A percentile compares a stretch with the other conserved stretches of the same genome.
These are phyloP conservation scores for Novymonas esmeraldas DNA, from an alignment of 208 protist genomes.

Conservation along the genomic window DNA sequence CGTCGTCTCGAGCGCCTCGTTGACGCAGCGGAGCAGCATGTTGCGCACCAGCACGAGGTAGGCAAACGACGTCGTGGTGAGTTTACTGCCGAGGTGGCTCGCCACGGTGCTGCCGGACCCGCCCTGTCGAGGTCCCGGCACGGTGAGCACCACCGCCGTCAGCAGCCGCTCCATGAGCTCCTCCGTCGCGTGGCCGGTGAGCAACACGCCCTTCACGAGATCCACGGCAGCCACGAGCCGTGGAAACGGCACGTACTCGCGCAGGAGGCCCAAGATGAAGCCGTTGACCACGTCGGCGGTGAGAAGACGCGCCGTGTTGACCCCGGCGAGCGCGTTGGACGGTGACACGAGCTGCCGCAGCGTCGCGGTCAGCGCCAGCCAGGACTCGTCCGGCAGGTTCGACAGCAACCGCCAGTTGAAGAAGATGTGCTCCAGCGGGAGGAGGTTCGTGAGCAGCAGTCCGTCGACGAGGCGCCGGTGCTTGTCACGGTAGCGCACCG, in stretches of 20 bases:
- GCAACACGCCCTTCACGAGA: slow-evolving; percentile 36
- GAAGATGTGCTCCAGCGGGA: slow-evolving; percentile 53
- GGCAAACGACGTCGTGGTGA: slow-evolving; percentile 25
- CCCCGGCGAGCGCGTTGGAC: slow-evolving; percentile 35
- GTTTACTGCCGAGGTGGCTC: slow-evolving; percentile 47
- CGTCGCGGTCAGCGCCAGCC: slow-evolving; percentile 20
- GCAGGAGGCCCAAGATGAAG: slow-evolving; percentile 64
- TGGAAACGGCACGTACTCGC: slow-evolving; percentile 45
- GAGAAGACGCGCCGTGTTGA: slow-evolving; percentile 60
- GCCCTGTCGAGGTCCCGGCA: slow-evolving; percentile 26
- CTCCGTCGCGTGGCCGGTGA: slow-evolving; percentile 21
- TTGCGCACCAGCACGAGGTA: slow-evolving; percentile 64
- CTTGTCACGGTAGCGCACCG: slow-evolving; percentile 16
- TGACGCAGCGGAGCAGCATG: slow-evolving; percentile 48
- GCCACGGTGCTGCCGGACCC: slow-evolving; percentile 16
- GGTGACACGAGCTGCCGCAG: slow-evolving; percentile 40
- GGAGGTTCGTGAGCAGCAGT: slow-evolving; percentile 13
- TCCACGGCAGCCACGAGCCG: slow-evolving; percentile 36
- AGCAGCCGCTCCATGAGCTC: slow-evolving; percentile 48
- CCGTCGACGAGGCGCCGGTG: slow-evolving; percentile 7
- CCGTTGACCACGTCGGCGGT: slow-evolving; percentile 62
- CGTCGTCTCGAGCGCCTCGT: slow-evolving; percentile 39
- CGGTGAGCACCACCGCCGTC: slow-evolving; percentile 41
- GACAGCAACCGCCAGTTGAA: slow-evolving; percentile 63
- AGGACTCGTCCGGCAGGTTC: slow-evolving; percentile 32